Conservation (phyloP, 2,329 filamentous ascomycete species). For the Phialocephala sp. region DNA sequence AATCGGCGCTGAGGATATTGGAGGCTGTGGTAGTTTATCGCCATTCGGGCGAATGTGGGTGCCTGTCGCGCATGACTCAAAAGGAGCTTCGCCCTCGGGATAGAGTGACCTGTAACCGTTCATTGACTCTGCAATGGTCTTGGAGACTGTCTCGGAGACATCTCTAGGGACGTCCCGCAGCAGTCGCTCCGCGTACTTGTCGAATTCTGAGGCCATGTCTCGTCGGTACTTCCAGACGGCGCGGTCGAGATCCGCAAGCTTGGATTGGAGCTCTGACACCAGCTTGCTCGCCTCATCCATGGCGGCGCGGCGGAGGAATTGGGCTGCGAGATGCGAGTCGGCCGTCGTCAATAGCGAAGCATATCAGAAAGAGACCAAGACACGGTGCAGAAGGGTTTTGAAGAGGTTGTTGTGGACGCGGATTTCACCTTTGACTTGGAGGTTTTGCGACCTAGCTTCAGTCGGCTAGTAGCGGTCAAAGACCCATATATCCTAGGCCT, state of each 20-base stretch:
- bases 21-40: constrained; percentile 46
- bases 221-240: constrained; percentile 62
- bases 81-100: constrained; percentile 26
- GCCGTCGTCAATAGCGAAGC: constrained; percentile 14
- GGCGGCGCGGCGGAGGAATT: constrained; percentile 19
- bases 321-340: constrained; percentile 14
- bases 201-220: constrained; percentile 63
- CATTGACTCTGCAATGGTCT: constrained; percentile 44
- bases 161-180: constrained; percentile 54
- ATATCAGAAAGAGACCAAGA: constrained; percentile 10
- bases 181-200: constrained; percentile 57
- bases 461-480: constrained; percentile 9
- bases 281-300: constrained; percentile 58
- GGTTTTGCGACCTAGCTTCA: not conserved
- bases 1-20: constrained; percentile 26
- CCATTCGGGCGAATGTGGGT: constrained; percentile 27
- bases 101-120: constrained; percentile 37
- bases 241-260: constrained; percentile 58
- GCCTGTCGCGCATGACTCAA: constrained; percentile 37
- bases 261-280: constrained; percentile 38
- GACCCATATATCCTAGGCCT: not conserved
- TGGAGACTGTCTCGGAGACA: constrained; percentile 54
- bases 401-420: not conserved
- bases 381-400: not conserved
- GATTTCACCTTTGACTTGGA: not conserved